Evolutionary conservation across 192 early-diverging fungal species (phyloP).

Genomic region (Backusella liffmaniae): DNA sequence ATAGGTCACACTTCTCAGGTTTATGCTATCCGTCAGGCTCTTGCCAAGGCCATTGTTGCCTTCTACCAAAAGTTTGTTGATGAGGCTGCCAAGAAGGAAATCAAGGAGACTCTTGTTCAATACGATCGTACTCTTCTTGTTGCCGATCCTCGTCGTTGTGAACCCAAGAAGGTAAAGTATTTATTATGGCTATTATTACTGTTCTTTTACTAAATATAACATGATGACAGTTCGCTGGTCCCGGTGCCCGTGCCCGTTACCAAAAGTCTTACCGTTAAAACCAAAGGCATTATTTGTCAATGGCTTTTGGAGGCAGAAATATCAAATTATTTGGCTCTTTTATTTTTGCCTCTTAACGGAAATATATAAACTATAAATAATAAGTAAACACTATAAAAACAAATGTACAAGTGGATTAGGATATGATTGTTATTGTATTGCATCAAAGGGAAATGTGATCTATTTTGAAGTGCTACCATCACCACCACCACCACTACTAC

Average conservation of each 20-base stretch:
- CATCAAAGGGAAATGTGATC: no score
- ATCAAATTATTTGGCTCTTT: neutral
- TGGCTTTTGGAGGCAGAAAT: neutral
- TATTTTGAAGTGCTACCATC: no score
- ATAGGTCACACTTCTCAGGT: constrained; percentile 90
- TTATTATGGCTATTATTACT: neutral
- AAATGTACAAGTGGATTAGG: neutral
- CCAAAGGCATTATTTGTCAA: neutral
- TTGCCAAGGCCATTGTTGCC: constrained; percentile 99
- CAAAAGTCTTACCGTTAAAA: constrained; percentile 89
- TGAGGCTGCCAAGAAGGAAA: constrained; percentile 99
- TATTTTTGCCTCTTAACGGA: neutral
- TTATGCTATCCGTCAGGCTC: constrained; percentile 97
- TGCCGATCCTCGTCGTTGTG: constrained; percentile 98
- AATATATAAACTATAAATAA: neutral
- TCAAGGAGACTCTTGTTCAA: constrained; percentile 86
- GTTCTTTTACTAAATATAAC: neutral
- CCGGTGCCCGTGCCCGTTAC: constrained; percentile 96
- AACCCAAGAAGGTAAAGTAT: constrained; percentile 84
- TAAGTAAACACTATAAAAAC: neutral
- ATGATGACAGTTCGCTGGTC: constrained; percentile 81
- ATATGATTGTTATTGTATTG: neutral
- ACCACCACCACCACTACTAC: no score
- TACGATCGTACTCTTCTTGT: constrained; percentile 99
- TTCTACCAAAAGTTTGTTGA: constrained; percentile 99